Base-by-base conservation (phyloP, 2,329 filamentous ascomycete species). In the Penicillium sp. region DNA sequence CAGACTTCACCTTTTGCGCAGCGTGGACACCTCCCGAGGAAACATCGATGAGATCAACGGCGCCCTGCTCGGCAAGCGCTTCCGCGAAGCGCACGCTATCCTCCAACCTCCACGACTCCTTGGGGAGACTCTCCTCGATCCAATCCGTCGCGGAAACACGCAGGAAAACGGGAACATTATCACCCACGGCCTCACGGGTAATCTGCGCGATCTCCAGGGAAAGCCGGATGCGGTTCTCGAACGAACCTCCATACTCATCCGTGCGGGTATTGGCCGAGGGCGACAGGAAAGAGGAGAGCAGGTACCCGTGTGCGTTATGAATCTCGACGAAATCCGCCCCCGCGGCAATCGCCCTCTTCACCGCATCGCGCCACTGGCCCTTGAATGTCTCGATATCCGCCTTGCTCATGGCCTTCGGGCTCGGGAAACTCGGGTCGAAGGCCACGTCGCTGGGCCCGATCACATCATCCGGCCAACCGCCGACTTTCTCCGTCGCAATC, bases 291-390 rank as follows among this genome's bases (percentile, higher is more conserved):
- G 81, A 78, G 68, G 88, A 86, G 0, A 94, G 78, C 0, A 95
- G 83, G 72, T 93, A 95, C 0, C 91, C 91, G 70, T 95, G 91
- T 0, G 91, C 92, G 67, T 84, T 86, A 78, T 95, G 92, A 55
- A 96, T 86, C 75, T 96, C 92, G 62, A 96, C 88, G 7, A 88
- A 85, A 72, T 96, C 92, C 53, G 91, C 86, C 0, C 92, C 92
- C 1, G 88, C 89, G 64, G 86, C 80, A 5, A 93, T 76, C 1
- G 91, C 85, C 44, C 88, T 80, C 66, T 82, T 80, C 0, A 86
- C 83, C 0, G 86, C 82, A 1, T 83, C 84, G 5, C 82, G 86
- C 78, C 86, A 95, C 9, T 83, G 84, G 46, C 78, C 73, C 70
- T 92, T 89, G 50, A 92, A 78, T 3, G 80, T 76, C 67, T 86